A percentile compares a stretch with the other conserved stretches of the same genome.
phyloP scores from a whole-genome alignment of 164 flowering plant species.

The Houttuynia cordata region DNA sequence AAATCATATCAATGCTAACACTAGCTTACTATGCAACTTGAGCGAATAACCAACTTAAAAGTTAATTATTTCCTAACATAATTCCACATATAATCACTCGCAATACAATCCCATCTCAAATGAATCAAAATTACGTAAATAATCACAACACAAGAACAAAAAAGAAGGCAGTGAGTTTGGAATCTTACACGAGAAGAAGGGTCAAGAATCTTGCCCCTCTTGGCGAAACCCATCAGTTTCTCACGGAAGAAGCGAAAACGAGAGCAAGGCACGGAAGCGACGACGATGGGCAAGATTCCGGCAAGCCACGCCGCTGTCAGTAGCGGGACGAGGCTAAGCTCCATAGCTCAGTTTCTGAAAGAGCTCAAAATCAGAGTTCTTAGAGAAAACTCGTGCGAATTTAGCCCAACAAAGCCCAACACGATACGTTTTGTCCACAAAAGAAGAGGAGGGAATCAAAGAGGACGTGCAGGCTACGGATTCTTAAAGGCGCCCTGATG shows the following conservation, averaged over 20 bases:
- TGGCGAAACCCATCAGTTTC: constrained; percentile 2
- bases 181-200: background rate
- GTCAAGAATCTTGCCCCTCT: constrained; percentile 5
- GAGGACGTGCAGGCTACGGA: too few species aligned
- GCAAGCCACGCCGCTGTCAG: constrained; percentile 7
- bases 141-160: background rate
- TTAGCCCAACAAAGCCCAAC: too few species aligned
- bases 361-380: too few species aligned
- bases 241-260: constrained; percentile 1
- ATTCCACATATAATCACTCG: too few species aligned
- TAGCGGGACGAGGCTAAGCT: background rate
- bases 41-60: too few species aligned
- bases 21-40: too few species aligned
- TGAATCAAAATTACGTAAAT: background rate
- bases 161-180: background rate
- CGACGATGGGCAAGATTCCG: constrained; percentile 2
- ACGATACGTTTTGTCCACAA: too few species aligned
- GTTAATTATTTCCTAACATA: too few species aligned
- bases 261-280: constrained; percentile 2
- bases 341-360: background rate
- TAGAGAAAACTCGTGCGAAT: too few species aligned
- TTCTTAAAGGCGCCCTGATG: too few species aligned
- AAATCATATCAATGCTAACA: too few species aligned
- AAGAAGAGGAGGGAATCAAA: too few species aligned
- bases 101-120: background rate